Base-by-base conservation (phyloP, 495 filamentous ascomycete genomes). In the Penicillium robsamsonii region DNA sequence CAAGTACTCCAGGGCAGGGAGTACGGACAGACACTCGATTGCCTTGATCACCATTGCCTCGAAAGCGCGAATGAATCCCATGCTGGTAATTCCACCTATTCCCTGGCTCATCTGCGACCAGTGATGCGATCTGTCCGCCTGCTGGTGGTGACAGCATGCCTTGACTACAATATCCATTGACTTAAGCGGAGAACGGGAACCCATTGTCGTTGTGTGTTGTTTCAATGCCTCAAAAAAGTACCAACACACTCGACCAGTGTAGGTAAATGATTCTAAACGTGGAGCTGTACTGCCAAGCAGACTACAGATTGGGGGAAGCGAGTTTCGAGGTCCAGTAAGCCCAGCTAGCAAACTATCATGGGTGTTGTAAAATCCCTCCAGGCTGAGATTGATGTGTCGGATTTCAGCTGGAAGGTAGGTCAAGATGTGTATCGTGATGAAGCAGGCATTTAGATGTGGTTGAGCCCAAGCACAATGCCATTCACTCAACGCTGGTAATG, bases 401-500 rank as follows among this genome's bases (percentile, higher is more conserved):
- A 90, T 67, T n/a, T 75, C 75, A 44, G 71, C 49, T 15, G 84
- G 80, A 24, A 83, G 67, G 9, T 67, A 73, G 38, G 68, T 70
- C 27, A 89, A 73, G 22, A 85, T 79, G 15, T 76, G 67, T 25
- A 82, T 79, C 73, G 88, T 84, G 43, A 82, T 86, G 38, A 83
- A 68, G 62, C 89, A 88, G 51, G 79, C 85, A 65, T 86, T 83
- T 5, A 81, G 79, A 62, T 87, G 88, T 24, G 81, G 81, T 61
- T 87, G 87, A 52, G 82, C 83, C 70, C 88, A 90, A 15, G 79
- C 81, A 57, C 81, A 86, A 60, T 90, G 85, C 81, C 84, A 87
- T 60, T 88, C 87, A n/a, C 77, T 76, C 17, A 89, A 62, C 35
- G 79, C 81, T 7, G 87, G 87, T 45, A 90, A 61, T 10, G 86